These are phyloP conservation scores for Trichoderma asperellum DNA, from an alignment of 2,329 filamentous ascomycete species.

Conservation along the genomic window DNA sequence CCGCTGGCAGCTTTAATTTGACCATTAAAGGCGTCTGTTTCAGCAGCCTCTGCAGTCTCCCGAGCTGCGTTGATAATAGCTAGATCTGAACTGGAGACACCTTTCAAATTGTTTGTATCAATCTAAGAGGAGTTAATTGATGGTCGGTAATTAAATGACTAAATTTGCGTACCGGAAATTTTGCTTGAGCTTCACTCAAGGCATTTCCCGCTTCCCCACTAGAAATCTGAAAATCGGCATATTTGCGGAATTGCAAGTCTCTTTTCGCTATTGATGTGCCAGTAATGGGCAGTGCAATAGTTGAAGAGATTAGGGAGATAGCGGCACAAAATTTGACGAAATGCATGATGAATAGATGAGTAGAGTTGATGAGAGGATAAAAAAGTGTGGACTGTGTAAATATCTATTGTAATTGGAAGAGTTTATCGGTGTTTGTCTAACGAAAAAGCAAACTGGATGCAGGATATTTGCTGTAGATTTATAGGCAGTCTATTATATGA, in stretches of 20 bases:
- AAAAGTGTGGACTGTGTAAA: background rate
- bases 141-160: fast-evolving
- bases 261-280: background rate
- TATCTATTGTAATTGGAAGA: background rate
- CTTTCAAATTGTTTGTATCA: constrained; percentile 3
- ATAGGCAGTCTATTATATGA: background rate
- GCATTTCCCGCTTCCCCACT: constrained; percentile 9
- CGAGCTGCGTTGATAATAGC: constrained; percentile 9
- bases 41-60: constrained; percentile 1
- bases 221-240: constrained; percentile 16
- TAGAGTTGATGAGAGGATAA: background rate
- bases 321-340: background rate
- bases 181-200: background rate
- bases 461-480: background rate
- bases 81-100: background rate
- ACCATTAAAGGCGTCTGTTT: constrained; percentile 10
- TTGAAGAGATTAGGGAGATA: background rate
- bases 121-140: background rate
- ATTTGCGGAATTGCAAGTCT: constrained; percentile 7
- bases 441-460: background rate
- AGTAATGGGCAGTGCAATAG: background rate
- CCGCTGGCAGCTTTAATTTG: constrained; percentile 7
- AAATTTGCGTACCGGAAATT: background rate
- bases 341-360: background rate
- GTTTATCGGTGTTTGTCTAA: background rate